Evolutionary conservation across 1,284 basidiomycete species (phyloP).

Genomic region (Boletus smithii): DNA sequence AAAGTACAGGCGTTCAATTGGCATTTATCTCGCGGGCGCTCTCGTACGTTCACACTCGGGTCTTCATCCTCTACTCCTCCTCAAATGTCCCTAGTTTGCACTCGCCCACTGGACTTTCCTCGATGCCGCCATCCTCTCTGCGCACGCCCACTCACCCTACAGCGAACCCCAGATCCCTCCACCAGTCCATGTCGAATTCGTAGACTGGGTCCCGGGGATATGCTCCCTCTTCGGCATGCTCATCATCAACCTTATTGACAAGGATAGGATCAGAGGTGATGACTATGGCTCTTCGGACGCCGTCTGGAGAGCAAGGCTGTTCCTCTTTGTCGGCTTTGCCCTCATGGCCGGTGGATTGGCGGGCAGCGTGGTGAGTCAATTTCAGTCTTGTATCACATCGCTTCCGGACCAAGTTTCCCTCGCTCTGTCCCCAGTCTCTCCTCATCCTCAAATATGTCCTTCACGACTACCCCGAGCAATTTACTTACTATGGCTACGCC

Average conservation of each 20-base stretch:
- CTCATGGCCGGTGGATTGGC: conserved; percentile 95
- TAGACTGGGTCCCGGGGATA: conserved; percentile 95
- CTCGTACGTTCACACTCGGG: conserved; percentile 57
- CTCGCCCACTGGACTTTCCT: conserved; percentile 95
- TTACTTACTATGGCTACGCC: conserved; percentile 90
- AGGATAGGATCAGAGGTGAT: conserved; percentile 82
- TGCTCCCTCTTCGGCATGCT: conserved; percentile 93
- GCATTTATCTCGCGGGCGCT: conserved; percentile 89
- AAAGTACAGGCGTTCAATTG: conserved; percentile 74
- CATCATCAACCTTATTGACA: conserved; percentile 93
- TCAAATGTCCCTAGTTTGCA: conserved; percentile 63
- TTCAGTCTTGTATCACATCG: neutral
- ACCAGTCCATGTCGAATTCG: conserved; percentile 84
- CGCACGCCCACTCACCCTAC: conserved; percentile 72
- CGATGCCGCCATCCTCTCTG: conserved; percentile 88
- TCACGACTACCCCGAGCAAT: conserved; percentile 69
- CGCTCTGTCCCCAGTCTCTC: conserved; percentile 58
- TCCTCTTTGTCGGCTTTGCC: conserved; percentile 94
- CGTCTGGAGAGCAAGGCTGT: conserved; percentile 86
- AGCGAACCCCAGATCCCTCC: conserved; percentile 67
- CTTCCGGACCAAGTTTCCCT: conserved; percentile 4
- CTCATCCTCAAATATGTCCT: conserved; percentile 92
- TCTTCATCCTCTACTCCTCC: neutral
- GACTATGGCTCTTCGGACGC: conserved; percentile 82
- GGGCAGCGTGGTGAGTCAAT: conserved; percentile 77